phyloP scores from a whole-genome alignment of 1,139 yeast species.

The Suhomyces kunorum region DNA sequence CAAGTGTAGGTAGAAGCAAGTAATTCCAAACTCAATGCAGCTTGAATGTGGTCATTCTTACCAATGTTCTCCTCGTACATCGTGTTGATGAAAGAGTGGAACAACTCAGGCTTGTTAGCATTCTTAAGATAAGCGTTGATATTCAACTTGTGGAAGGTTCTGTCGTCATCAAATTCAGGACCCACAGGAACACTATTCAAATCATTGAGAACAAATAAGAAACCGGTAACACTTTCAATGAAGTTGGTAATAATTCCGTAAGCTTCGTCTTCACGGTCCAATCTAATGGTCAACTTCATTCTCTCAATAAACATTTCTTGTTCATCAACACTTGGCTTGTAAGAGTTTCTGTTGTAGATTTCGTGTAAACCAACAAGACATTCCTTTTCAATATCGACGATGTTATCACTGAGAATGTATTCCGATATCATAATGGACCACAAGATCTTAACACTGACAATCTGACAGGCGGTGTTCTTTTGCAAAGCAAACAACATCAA shows the following conservation, averaged over 20 bases:
- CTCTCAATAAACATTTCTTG: slow-evolving; percentile 54
- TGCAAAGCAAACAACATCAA: slow-evolving; percentile 71
- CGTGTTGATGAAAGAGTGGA: slow-evolving; percentile 74
- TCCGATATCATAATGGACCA: slow-evolving; percentile 75
- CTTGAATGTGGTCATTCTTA: slow-evolving; percentile 72
- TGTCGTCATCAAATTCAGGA: slow-evolving; percentile 82
- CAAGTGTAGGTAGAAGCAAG: slow-evolving; percentile 78
- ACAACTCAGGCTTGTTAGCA: slow-evolving; percentile 77
- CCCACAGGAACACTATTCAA: slow-evolving; percentile 76
- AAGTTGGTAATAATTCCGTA: slow-evolving; percentile 53
- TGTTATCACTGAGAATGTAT: slow-evolving; percentile 58
- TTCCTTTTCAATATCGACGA: slow-evolving; percentile 64
- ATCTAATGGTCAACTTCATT: slow-evolving; percentile 51
- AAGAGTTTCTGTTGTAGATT: slow-evolving; percentile 57
- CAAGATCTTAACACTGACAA: slow-evolving; percentile 64
- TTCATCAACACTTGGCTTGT: slow-evolving; percentile 57
- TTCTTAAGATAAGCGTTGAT: slow-evolving; percentile 76
- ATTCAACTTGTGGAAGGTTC: slow-evolving; percentile 77
- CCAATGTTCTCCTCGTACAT: slow-evolving; percentile 66
- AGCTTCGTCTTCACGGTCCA: slow-evolving; percentile 71
- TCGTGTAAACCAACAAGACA: slow-evolving; percentile 64
- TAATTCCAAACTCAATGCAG: slow-evolving; percentile 77
- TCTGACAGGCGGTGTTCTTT: slow-evolving; percentile 61
- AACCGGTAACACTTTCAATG: slow-evolving; percentile 59
- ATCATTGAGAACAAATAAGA: slow-evolving; percentile 66